Percentiles rank a stretch among this genome's conserved stretches.
These are phyloP conservation scores for Ogataea henricii DNA, from an alignment of 805 yeast species.

Conservation along the genomic window DNA sequence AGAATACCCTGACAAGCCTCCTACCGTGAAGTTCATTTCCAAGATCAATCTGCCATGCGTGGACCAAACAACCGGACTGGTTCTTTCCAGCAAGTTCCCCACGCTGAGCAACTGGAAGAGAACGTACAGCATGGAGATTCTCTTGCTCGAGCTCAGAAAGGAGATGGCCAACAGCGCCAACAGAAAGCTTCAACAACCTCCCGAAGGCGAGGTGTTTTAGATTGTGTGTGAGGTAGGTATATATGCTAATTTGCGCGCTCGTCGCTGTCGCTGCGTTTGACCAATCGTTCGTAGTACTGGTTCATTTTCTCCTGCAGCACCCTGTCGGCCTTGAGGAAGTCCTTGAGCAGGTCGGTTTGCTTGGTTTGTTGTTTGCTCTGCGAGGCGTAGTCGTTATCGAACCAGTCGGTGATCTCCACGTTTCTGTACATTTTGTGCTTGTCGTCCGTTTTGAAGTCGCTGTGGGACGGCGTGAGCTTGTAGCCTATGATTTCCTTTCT, in stretches of 20 bases:
- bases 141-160: conserved; percentile 83
- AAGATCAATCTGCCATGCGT: conserved; percentile 92
- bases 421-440: conserved; percentile 25
- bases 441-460: conserved; percentile 11
- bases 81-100: conserved; percentile 56
- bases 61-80: conserved; percentile 59
- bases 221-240: background rate
- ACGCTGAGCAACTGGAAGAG: conserved; percentile 85
- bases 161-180: conserved; percentile 85
- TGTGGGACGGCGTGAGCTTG: conserved; percentile 30
- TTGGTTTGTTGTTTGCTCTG: background rate
- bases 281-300: conserved; percentile 28
- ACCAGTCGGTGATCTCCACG: conserved; percentile 41
- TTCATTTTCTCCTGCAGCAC: conserved; percentile 31
- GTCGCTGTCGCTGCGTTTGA: conserved; percentile 10
- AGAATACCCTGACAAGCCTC: conserved; percentile 87
- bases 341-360: conserved; percentile 22
- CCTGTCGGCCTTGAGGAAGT: conserved; percentile 36
- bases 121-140: conserved; percentile 90
- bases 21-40: conserved; percentile 75
- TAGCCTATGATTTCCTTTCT: conserved; percentile 32
- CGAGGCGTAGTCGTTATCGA: conserved; percentile 35
- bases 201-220: conserved; percentile 70
- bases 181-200: conserved; percentile 86
- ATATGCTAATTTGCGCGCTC: background rate